Evolutionary conservation across 352 stramenopile species (phyloP), one percentile per base, ranked within the genome.

Genomic region (Plasmopara muralis): DNA sequence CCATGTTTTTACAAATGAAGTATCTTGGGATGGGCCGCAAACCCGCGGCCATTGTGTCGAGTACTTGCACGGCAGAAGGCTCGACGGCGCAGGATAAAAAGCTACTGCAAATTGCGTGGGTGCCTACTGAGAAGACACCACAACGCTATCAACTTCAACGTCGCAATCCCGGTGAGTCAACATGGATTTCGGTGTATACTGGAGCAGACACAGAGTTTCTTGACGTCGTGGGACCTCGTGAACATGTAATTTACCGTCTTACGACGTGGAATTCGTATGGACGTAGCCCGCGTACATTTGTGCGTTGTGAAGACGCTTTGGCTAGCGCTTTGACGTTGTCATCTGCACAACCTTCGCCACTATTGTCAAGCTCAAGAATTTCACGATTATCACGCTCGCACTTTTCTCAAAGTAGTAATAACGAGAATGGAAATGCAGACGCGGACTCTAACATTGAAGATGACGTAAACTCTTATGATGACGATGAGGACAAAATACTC

Each of bases 241-340:
- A 80, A 39, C 75, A 83, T 44, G 64, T 88, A 4, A 71, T 86
- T 7, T 93, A 89, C 49, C 77, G 81, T 8, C 62, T 93, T 2
- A 80, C 83, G 39, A 86, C 78, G 0, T 93, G 83, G 80, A 93
- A 91, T 48, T 84, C 83, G 12, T 93, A 89, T 34, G 83, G 83
- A 16, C 77, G 76, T 2, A 93, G 83, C 20, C 30, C 67, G 0
- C 76, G 82, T 35, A 65, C 62, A 0, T 85, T 78, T 50, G 56
- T 88, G 34, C 80, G 72, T 6, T 90, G 80, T 46, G 68, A 77
- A 13, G 53, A 69, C 8, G 50, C 63, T 10, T 46, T 56, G 28
- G 37, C 43, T 4, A 59, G 28, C 51, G 14, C 34, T 31, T 56
- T 46, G 18, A 30, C 49, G 14, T 61, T 62, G 31, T 54, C 60